Conservation (phyloP, 228 moss, liverwort and hornwort genomes). For the Sphagnum fallax region DNA sequence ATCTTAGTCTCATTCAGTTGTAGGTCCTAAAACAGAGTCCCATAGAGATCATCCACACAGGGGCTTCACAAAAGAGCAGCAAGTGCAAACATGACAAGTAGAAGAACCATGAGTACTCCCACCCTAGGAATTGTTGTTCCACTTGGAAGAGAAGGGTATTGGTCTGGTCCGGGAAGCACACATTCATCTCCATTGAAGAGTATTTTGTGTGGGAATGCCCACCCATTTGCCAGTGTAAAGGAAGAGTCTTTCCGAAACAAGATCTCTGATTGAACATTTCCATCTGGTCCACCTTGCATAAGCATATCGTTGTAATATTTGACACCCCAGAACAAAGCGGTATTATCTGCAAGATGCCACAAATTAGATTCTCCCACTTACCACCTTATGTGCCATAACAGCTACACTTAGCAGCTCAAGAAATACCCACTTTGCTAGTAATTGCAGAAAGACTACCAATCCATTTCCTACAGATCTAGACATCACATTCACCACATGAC, state of each 20-base stretch:
- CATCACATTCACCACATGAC: too few relatives aligned
- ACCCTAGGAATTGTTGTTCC: constrained; percentile 14
- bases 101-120: neutral
- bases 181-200: constrained; percentile 63
- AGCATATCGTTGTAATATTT: constrained; percentile 61
- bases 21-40: too few relatives aligned
- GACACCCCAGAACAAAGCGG: constrained; percentile 48
- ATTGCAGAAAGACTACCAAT: too few relatives aligned
- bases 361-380: too few relatives aligned
- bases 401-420: too few relatives aligned
- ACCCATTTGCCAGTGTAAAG: constrained; percentile 42
- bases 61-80: too few relatives aligned
- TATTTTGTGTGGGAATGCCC: constrained; percentile 50
- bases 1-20: too few relatives aligned
- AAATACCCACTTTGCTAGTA: too few relatives aligned
- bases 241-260: constrained; percentile 42
- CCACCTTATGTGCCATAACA: too few relatives aligned
- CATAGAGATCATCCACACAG: too few relatives aligned
- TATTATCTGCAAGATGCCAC: constrained; percentile 30
- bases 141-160: constrained; percentile 43
- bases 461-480: too few relatives aligned
- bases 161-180: constrained; percentile 47
- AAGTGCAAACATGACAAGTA: constrained; percentile 1
- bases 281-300: constrained; percentile 49
- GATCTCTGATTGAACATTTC: constrained; percentile 61